Evolutionary conservation across 169 alveolate species (phyloP).

Genomic region (Neospora caninum): DNA sequence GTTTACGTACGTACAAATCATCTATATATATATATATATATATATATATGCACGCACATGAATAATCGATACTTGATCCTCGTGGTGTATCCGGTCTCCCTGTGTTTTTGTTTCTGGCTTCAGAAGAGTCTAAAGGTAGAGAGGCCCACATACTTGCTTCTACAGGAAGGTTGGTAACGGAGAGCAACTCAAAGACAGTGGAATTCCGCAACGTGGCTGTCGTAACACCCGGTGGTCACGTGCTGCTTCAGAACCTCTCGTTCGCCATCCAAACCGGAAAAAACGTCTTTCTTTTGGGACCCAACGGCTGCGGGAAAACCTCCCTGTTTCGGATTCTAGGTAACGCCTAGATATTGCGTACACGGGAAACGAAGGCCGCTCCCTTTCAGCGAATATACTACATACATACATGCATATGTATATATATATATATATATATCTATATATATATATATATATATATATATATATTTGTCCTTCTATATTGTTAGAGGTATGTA

Average conservation of each 20-base stretch:
- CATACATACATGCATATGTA: background rate
- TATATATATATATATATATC: no score
- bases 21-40: no score
- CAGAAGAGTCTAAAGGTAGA: no score
- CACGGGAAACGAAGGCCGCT: background rate
- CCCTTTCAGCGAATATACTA: background rate
- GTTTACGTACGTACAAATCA: no score
- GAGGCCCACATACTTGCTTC: background rate
- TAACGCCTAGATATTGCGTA: background rate
- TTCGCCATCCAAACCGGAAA: conserved; percentile 80
- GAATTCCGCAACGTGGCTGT: conserved; percentile 82
- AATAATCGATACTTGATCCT: no score
- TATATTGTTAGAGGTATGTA: background rate
- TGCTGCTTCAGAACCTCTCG: conserved; percentile 75
- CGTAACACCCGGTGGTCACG: conserved; percentile 86
- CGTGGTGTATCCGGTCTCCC: no score
- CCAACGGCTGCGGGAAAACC: conserved; percentile 90
- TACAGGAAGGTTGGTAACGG: background rate
- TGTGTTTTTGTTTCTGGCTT: no score
- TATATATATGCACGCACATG: no score
- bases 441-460: no score
- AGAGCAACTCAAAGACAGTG: conserved; percentile 42
- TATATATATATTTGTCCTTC: background rate
- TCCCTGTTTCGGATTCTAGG: conserved; percentile 83
- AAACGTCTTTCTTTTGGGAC: conserved; percentile 86